A percentile compares a stretch with the other conserved stretches of the same genome.
phyloP scores from a whole-genome alignment of 805 yeast genomes.

The Hanseniaspora hatyaiensis region DNA sequence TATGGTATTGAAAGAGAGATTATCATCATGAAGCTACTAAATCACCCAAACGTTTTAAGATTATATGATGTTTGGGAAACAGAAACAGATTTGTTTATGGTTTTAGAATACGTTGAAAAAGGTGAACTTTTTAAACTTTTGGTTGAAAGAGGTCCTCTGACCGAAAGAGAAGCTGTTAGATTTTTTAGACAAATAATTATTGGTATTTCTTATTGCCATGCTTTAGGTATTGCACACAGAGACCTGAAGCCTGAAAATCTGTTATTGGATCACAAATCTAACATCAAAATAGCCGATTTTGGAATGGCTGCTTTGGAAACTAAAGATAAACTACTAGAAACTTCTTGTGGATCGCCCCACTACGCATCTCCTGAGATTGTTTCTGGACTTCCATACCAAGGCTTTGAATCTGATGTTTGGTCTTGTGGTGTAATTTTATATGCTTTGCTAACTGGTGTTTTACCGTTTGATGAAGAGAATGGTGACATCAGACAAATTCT shows the following conservation, averaged over 20 bases:
- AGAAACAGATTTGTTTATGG: constrained; percentile 68
- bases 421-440: constrained; percentile 92
- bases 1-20: constrained; percentile 82
- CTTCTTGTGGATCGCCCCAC: constrained; percentile 97
- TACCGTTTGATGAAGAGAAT: constrained; percentile 79
- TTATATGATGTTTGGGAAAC: constrained; percentile 83
- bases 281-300: constrained; percentile 93
- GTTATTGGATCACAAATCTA: constrained; percentile 66
- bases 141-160: constrained; percentile 77
- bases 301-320: constrained; percentile 98
- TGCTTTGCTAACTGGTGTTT: constrained; percentile 85
- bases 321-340: constrained; percentile 68
- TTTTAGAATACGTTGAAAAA: constrained; percentile 90
- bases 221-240: constrained; percentile 77
- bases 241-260: constrained; percentile 77
- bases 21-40: constrained; percentile 69
- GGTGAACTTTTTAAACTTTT: constrained; percentile 91
- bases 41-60: constrained; percentile 68
- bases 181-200: constrained; percentile 79
- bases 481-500: constrained; percentile 81
- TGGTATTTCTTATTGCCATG: constrained; percentile 77
- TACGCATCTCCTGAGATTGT: constrained; percentile 98
- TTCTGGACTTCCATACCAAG: constrained; percentile 88
- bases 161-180: constrained; percentile 78
- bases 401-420: constrained; percentile 96